Conservation (phyloP, 2,329 filamentous ascomycete species). For the Lasiodiplodia sp. region DNA sequence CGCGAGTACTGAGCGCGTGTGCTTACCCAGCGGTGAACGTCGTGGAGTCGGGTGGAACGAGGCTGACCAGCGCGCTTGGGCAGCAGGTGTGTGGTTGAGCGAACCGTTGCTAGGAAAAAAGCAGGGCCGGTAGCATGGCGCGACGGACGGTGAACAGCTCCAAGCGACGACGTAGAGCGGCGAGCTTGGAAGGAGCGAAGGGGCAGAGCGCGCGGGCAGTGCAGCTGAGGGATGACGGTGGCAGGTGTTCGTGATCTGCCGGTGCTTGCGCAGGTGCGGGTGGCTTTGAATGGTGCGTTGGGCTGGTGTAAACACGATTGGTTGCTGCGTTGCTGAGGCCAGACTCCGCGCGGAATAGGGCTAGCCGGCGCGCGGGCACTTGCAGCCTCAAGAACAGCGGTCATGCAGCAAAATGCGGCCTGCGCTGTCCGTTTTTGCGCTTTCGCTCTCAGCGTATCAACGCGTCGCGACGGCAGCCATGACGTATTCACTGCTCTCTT, state of each 20-base stretch:
- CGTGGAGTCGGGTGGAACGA: constrained; percentile 21
- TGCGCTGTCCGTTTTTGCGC: constrained; percentile 6
- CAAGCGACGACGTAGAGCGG: background rate
- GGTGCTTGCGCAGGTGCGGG: constrained; percentile 26
- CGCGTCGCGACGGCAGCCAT: background rate
- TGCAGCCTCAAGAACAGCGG: constrained; percentile 18
- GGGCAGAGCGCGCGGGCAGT: constrained; percentile 1
- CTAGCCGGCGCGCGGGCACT: constrained; percentile 22
- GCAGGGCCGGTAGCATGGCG: constrained; percentile 26
- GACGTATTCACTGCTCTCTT: constrained; percentile 3
- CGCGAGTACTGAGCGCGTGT: constrained; percentile 3
- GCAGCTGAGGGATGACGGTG: constrained; percentile 20
- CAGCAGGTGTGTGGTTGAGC: constrained; percentile 13
- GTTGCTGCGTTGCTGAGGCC: constrained; percentile 7
- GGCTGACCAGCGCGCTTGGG: constrained; percentile 27
- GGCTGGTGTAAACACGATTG: constrained; percentile 28
- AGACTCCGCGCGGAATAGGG: constrained; percentile 8
- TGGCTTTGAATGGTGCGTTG: constrained; percentile 21
- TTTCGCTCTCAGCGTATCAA: constrained; percentile 13
- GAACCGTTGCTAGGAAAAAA: constrained; percentile 24
- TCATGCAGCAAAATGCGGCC: constrained; percentile 13
- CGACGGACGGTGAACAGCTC: constrained; percentile 8
- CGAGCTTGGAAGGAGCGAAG: background rate
- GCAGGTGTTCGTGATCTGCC: constrained; percentile 24
- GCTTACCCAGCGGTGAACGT: constrained; percentile 9